Conservation (phyloP, 31 red algal species). For the Endocladia muricata region DNA sequence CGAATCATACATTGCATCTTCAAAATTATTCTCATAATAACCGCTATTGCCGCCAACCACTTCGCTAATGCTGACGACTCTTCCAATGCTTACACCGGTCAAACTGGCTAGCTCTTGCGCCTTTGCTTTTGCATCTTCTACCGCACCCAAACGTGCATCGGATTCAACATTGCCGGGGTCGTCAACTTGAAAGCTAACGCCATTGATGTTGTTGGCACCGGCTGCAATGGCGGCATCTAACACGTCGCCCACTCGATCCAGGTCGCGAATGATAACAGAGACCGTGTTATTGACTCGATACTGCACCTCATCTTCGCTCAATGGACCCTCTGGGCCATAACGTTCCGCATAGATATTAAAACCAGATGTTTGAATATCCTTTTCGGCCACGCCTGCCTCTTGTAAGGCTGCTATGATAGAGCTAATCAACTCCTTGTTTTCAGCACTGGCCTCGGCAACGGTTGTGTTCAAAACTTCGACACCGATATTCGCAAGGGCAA, state of each 20-base stretch:
- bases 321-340: no score
- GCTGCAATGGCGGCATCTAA: background rate
- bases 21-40: no score
- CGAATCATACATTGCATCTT: no score
- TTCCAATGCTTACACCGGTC: background rate
- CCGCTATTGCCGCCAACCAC: no score
- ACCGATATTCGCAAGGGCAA: background rate
- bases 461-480: background rate
- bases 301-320: no score
- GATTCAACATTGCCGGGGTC: background rate
- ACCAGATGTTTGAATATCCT: background rate
- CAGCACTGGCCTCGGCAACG: background rate
- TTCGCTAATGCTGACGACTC: background rate
- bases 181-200: background rate
- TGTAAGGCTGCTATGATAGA: background rate
- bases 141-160: background rate
- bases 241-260: background rate
- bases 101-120: background rate
- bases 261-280: background rate
- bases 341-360: background rate
- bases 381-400: background rate
- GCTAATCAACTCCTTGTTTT: background rate
- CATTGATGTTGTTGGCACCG: background rate
- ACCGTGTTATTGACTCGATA: background rate
- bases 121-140: background rate